phyloP scores from a whole-genome alignment of 2,329 filamentous ascomycete genomes.

The Trichoderma sp. region DNA sequence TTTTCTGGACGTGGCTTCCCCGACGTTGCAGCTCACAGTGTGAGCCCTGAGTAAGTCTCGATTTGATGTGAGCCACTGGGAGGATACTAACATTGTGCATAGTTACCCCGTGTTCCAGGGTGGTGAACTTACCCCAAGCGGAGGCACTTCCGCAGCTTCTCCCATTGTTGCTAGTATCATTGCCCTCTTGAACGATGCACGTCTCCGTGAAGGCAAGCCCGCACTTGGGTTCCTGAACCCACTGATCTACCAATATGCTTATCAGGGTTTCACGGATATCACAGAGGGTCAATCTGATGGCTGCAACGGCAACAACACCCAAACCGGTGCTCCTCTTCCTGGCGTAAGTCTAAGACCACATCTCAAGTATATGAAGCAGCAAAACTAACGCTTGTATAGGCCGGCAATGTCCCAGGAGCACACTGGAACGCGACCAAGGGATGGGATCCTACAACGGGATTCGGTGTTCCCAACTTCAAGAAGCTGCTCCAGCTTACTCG shows the following conservation, averaged over 20 bases:
- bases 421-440: constrained; percentile 26
- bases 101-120: constrained; percentile 25
- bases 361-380: neutral
- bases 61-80: neutral
- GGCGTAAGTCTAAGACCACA: neutral
- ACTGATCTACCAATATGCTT: constrained; percentile 35
- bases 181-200: constrained; percentile 47
- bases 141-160: constrained; percentile 46
- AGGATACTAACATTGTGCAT: neutral
- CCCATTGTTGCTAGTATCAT: constrained; percentile 49
- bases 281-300: constrained; percentile 39
- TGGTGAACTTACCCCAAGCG: constrained; percentile 29
- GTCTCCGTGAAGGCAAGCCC: constrained; percentile 41
- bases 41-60: constrained; percentile 56
- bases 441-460: constrained; percentile 26
- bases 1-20: constrained; percentile 42
- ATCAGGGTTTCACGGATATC: constrained; percentile 24
- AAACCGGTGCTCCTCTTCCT: neutral
- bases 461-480: constrained; percentile 24
- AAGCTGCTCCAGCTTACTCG: constrained; percentile 23
- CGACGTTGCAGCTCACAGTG: constrained; percentile 41
- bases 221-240: constrained; percentile 51
- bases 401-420: constrained; percentile 32
- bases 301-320: constrained; percentile 32
- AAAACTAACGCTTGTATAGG: constrained; percentile 21